Evolutionary conservation across 176 grass and related monocot species (phyloP), one percentile per base, ranked within the genome.

Genomic region (Raddia distichophylla): DNA sequence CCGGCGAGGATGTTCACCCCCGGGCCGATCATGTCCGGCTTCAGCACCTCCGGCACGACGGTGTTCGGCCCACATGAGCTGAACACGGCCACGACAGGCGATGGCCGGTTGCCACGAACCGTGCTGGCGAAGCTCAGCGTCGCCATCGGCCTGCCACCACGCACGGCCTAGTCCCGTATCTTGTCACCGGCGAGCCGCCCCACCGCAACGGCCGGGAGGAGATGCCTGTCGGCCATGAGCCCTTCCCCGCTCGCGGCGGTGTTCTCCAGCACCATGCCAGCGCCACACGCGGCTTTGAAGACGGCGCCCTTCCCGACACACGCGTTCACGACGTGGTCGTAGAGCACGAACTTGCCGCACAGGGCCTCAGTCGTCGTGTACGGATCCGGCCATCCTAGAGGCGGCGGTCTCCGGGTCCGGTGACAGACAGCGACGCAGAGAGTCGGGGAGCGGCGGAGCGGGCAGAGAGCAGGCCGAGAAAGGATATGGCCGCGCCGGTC

Each of bases 1-100:
- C 79, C 96, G 43, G 96, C 96, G 52, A 99, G 82, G 77, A 99
- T 99, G 76, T 99, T 99, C 13, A 99, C 92, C 40, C 96, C 96
- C 0, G 96, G 96, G 5, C 96, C 96, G 0, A 99, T 99, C 84
- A 99, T 88, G 73, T 99, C 96, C 48, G 96, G 96, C 85, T 99
- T 95, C 20, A 99, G 85, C 75, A 99, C 80, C 33, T 95, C 85
- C 51, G 93, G 93, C 53, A 94, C 89, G 15, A 99, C 89, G 63
- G 87, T 76, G 86, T 95, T 99, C 0, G 96, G 96, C 1, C 96
- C 96, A 16, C 96, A 87, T 8, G 96, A 99, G 80, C 96, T 99
- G 89, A 99, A 99, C 18, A 93, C 96, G 0, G 93, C 96, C 76
- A 93, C 96, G 49, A 95, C 87, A 1, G 96, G 96, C 2, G 93